A percentile compares a stretch with the other conserved stretches of the same genome.
phyloP scores from a whole-genome alignment of 345 rosid species.

The Camelina neglecta region DNA sequence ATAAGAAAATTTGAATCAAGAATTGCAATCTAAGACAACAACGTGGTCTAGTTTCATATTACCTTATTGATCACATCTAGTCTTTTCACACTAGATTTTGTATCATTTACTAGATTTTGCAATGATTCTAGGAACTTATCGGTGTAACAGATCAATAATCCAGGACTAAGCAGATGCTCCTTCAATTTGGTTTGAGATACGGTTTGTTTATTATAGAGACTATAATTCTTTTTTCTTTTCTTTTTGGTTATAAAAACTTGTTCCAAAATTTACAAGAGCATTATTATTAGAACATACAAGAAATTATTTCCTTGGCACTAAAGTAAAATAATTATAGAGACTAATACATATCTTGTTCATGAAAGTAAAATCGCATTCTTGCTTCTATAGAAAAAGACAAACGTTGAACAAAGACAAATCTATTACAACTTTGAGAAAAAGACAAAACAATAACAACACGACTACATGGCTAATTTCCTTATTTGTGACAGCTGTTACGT shows the following conservation, averaged over 20 bases:
- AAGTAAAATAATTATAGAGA: no score
- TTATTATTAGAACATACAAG: neutral
- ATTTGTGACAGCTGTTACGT: neutral
- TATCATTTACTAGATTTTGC: neutral
- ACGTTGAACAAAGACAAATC: neutral
- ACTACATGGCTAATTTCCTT: neutral
- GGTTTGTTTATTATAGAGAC: no score
- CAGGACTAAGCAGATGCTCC: neutral
- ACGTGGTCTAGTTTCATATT: conserved; percentile 12
- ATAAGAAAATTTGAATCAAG: neutral
- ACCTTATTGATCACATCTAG: conserved; percentile 2
- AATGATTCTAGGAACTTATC: conserved; percentile 5
- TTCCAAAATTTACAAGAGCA: neutral
- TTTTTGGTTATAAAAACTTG: neutral
- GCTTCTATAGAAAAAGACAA: neutral
- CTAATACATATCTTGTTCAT: neutral
- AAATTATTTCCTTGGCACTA: no score
- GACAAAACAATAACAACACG: neutral
- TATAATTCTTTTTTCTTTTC: neutral
- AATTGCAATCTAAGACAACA: neutral
- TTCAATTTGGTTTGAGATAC: no score
- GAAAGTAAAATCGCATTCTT: neutral
- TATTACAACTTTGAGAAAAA: neutral
- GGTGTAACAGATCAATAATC: neutral
- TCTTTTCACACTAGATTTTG: conserved; percentile 10